These are phyloP conservation scores for Hyaloscypha hepaticicola DNA, from an alignment of 495 filamentous ascomycete species.

Conservation along the genomic window DNA sequence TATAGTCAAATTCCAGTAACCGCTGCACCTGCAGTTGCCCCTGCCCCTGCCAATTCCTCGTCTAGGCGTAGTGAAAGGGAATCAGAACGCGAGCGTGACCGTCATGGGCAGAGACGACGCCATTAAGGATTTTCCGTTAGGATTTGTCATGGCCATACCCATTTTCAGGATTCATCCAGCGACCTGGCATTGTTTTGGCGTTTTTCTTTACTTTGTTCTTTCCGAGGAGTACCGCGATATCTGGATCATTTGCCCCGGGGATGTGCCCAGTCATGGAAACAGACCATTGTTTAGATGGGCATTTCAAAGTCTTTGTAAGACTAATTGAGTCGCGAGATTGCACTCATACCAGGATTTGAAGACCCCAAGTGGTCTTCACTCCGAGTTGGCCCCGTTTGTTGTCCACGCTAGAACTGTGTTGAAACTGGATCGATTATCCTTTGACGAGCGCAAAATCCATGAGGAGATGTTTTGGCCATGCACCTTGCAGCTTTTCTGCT, in stretches of 20 bases:
- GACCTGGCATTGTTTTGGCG: conserved; percentile 27
- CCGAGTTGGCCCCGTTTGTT: conserved; percentile 16
- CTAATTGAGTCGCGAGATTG: conserved; percentile 20
- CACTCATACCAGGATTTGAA: conserved; percentile 14
- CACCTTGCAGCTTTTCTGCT: conserved; percentile 19
- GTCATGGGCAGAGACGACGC: conserved; percentile 14
- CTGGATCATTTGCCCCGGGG: conserved; percentile 22
- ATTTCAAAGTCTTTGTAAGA: conserved; percentile 17
- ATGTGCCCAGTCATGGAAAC: conserved; percentile 18
- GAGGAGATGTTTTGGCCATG: conserved; percentile 22
- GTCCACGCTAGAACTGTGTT: conserved; percentile 15
- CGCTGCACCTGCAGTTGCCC: conserved; percentile 7
- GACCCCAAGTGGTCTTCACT: conserved; percentile 9
- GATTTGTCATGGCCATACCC: conserved; percentile 20
- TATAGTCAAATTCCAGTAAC: conserved; percentile 20
- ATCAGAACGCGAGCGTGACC: conserved; percentile 21
- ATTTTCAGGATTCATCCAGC: conserved; percentile 13
- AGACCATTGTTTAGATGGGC: conserved; percentile 22
- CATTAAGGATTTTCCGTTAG: conserved; percentile 13
- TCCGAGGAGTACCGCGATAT: conserved; percentile 17
- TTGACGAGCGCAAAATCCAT: conserved; percentile 19
- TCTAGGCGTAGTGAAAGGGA: conserved; percentile 24
- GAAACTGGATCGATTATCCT: conserved; percentile 24
- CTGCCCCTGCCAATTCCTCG: conserved; percentile 12
- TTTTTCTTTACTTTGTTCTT: conserved; percentile 25